Evolutionary conservation across 2,329 filamentous ascomycete species (phyloP).

Genomic region (Pseudogymnoascus sp.): DNA sequence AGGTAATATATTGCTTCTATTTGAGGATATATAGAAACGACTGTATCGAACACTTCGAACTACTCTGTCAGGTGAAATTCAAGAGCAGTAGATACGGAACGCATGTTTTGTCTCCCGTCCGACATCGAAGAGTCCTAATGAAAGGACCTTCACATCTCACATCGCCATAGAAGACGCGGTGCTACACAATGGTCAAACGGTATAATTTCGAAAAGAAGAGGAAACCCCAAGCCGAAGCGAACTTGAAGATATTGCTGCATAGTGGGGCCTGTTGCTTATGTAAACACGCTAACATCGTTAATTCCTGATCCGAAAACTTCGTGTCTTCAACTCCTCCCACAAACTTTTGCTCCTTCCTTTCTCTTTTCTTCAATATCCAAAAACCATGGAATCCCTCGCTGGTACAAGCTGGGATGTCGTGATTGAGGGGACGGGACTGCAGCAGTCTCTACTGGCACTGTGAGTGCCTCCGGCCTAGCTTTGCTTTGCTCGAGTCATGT

Average conservation of each 20-base stretch:
- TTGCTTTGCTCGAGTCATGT: constrained; percentile 33
- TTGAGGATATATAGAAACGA: neutral
- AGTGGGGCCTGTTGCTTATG: constrained; percentile 12
- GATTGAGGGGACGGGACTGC: constrained; percentile 68
- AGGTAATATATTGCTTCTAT: neutral
- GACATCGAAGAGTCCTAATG: constrained; percentile 44
- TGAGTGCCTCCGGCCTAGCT: constrained; percentile 32
- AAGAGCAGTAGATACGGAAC: constrained; percentile 84
- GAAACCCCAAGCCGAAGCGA: constrained; percentile 16
- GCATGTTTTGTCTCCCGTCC: constrained; percentile 57
- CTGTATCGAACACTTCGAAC: constrained; percentile 10
- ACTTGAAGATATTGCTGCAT: constrained; percentile 12
- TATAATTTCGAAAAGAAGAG: constrained; percentile 24
- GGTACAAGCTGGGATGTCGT: constrained; percentile 72
- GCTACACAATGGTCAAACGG: constrained; percentile 32
- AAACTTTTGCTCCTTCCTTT: constrained; percentile 7
- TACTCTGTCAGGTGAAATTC: constrained; percentile 37
- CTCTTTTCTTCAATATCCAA: constrained; percentile 16
- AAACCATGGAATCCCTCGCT: constrained; percentile 61
- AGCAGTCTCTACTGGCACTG: constrained; percentile 73
- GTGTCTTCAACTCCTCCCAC: constrained; percentile 18
- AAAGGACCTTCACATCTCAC: constrained; percentile 37
- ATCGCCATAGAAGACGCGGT: constrained; percentile 27
- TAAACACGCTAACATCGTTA: constrained; percentile 4
- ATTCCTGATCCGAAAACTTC: constrained; percentile 8